These are phyloP conservation scores for Maudiozyma saulgeensis DNA, from an alignment of 805 yeast genomes.

Conservation along the genomic window DNA sequence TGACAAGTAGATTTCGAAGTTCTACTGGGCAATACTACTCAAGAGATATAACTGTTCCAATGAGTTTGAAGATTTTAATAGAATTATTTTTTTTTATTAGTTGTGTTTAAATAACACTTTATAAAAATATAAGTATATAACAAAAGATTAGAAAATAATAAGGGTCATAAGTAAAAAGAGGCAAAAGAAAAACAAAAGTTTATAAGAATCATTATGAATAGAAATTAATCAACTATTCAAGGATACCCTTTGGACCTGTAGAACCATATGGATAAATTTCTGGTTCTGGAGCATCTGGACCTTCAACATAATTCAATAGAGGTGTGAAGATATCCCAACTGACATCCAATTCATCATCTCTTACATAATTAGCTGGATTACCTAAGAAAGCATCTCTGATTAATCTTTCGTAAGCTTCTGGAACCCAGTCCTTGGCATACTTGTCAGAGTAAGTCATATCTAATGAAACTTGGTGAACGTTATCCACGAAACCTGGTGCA, in stretches of 20 bases:
- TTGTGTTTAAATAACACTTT: too few species aligned
- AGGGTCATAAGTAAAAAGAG: too few species aligned
- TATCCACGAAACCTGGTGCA: conserved; percentile 80
- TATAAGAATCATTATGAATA: too few species aligned
- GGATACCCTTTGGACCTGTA: conserved; percentile 68
- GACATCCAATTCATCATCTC: conserved; percentile 92
- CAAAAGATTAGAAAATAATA: too few species aligned
- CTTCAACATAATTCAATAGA: conserved; percentile 69
- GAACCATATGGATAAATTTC: conserved; percentile 78
- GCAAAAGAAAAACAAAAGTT: too few species aligned
- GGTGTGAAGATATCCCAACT: conserved; percentile 94
- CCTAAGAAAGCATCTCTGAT: conserved; percentile 83
- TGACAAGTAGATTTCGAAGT: too few species aligned
- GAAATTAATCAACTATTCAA: conserved; percentile 27
- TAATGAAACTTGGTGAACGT: conserved; percentile 78
- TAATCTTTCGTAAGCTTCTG: conserved; percentile 93
- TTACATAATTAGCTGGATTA: conserved; percentile 91
- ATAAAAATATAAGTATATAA: too few species aligned
- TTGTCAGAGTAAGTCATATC: conserved; percentile 76
- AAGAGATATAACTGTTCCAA: too few species aligned
- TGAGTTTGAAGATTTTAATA: too few species aligned
- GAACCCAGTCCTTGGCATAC: conserved; percentile 82
- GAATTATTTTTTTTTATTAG: too few species aligned
- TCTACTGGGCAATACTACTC: too few species aligned
- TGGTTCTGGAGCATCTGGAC: conserved; percentile 56